Conservation (phyloP, 805 yeast genomes). For the Kuraishia piskuri region DNA sequence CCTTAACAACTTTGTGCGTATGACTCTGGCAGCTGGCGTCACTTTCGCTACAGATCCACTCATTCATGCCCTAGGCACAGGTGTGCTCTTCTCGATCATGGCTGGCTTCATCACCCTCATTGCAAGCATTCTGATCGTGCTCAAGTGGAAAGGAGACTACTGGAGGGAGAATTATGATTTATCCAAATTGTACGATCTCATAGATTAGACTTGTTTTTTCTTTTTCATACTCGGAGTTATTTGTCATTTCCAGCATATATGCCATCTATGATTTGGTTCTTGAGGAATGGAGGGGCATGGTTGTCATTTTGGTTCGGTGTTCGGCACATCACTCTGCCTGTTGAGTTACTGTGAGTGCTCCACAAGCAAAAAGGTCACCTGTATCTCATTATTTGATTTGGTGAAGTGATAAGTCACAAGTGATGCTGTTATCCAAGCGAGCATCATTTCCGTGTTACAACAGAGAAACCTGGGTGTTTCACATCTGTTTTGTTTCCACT, state of each 20-base stretch:
- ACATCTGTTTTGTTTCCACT: not conserved
- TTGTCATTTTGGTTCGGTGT: no score
- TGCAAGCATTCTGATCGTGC: slow-evolving; percentile 30
- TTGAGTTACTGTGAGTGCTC: no score
- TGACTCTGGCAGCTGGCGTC: slow-evolving; percentile 66
- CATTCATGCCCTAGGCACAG: slow-evolving; percentile 57
- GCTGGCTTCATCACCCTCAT: slow-evolving; percentile 46
- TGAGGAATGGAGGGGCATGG: no score
- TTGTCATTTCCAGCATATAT: not conserved
- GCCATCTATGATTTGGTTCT: no score
- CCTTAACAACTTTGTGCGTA: slow-evolving; percentile 66
- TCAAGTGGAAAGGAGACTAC: slow-evolving; percentile 48
- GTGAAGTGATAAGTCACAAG: not conserved
- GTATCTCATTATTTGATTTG: not conserved
- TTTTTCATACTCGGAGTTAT: not conserved
- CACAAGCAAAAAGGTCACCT: no score
- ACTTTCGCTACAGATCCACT: slow-evolving; percentile 71
- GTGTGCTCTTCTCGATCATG: slow-evolving; percentile 59
- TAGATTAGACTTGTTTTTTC: slow-evolving; percentile 22
- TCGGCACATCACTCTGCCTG: not conserved
- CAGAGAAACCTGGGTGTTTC: not conserved
- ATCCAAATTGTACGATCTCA: slow-evolving; percentile 44
- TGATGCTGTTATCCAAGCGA: not conserved
- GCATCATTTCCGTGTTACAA: not conserved
- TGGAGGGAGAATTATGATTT: slow-evolving; percentile 60